Conservation (phyloP, 2,329 filamentous ascomycete genomes). For the Talaromyces sp. region DNA sequence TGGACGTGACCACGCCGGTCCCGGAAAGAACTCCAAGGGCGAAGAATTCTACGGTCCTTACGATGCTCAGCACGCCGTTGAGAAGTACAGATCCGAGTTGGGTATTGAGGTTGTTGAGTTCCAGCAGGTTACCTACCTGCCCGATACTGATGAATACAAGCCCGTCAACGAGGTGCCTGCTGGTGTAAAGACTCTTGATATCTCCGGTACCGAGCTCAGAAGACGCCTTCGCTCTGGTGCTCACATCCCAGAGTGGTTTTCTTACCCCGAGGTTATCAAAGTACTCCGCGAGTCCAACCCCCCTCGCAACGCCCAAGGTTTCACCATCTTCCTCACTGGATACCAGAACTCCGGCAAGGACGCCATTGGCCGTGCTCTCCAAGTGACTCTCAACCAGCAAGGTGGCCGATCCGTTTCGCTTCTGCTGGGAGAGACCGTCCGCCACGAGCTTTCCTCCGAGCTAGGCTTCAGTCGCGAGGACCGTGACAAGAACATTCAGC, state of each 20-base stretch:
- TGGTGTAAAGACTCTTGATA: conserved; percentile 81
- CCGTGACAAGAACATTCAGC: conserved; percentile 89
- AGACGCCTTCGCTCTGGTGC: conserved; percentile 84
- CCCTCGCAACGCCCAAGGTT: conserved; percentile 84
- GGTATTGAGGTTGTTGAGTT: conserved; percentile 99
- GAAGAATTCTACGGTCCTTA: conserved; percentile 98
- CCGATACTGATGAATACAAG: conserved; percentile 93
- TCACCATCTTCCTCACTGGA: conserved; percentile 96
- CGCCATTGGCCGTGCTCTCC: conserved; percentile 88
- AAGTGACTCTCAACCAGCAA: conserved; percentile 97
- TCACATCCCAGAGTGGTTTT: conserved; percentile 99
- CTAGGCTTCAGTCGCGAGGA: conserved; percentile 93
- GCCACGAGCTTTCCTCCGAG: conserved; percentile 86
- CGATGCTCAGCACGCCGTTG: conserved; percentile 91
- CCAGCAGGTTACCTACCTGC: conserved; percentile 99
- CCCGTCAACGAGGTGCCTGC: conserved; percentile 85
- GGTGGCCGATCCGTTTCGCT: conserved; percentile 92
- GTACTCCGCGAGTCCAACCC: conserved; percentile 96
- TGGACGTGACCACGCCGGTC: conserved; percentile 94
- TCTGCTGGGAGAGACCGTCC: conserved; percentile 92
- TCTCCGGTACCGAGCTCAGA: conserved; percentile 86
- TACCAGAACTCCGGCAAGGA: conserved; percentile 98
- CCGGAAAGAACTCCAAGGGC: conserved; percentile 96
- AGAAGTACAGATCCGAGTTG: conserved; percentile 94
- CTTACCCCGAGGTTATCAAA: conserved; percentile 96